Base-by-base conservation (phyloP, 257 asterid genomes). In the Anisodus tanguticus region DNA sequence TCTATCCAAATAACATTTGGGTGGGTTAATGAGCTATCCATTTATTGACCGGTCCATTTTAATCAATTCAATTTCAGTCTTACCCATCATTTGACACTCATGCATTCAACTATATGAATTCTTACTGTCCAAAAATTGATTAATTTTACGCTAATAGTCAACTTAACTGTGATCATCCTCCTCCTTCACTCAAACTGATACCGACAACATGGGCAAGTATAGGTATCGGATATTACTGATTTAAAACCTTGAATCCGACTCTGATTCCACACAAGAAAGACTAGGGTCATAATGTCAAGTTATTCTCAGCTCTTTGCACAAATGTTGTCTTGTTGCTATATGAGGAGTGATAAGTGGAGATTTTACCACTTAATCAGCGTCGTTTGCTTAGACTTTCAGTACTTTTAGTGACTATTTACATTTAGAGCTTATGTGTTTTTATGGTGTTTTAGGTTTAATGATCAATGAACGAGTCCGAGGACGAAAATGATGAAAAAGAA, bases 41-140 rank as follows among this genome's bases (percentile, higher is more conserved):
- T 37, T 4, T 37, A 68, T 68, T 37, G 2, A 37, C 26, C 26
- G 37, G 6, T 8, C 1, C 6, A 35, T 31, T 5, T 66, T 26
- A 17, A 37, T 1, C 0, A 0, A 0, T 0, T 0, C 5, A 12
- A 31, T 31, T 12, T 64, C 2, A 64, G 43, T 9, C 9, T 0
- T 4, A 64, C 71, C 17, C 8, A 5, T 4, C n/a, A 26, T 66
- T 26, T 66, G 17, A 66, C 9, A 2, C 5, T 9, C 16, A 16
- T 64, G 6, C 72, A 0, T 31, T 35, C 43, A 10, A 64, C n/a
- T 64, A 31, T 10, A 26, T 26, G 17, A 64, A 26, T 64, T 64
- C 9, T 64, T 17, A 3, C 17, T 64, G 26, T 64, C 43, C 71
- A 2, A 10, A 64, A 22, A 26, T 64, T 6, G 0, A 9, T 64